These are phyloP conservation scores for Dionaea muscipula DNA, from an alignment of 179 eudicot genomes.

Conservation along the genomic window DNA sequence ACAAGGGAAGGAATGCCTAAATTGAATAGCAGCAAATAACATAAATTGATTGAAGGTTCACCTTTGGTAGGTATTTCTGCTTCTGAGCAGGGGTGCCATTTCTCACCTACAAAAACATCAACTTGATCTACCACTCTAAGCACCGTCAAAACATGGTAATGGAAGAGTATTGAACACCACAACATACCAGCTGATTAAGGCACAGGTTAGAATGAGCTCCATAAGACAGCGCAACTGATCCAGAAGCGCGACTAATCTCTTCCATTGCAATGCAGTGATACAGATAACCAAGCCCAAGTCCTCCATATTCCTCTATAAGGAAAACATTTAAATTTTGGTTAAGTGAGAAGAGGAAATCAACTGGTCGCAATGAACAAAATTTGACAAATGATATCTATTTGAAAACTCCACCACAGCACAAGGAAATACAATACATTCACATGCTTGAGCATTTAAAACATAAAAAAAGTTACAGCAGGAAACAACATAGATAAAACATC, in stretches of 20 bases:
- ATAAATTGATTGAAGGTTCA: slow-evolving; percentile 5
- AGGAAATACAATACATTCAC: not conserved
- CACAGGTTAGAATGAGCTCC: slow-evolving; percentile 98
- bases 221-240: slow-evolving; percentile 88
- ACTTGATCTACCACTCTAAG: not conserved
- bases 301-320: slow-evolving; percentile 88
- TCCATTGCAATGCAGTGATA: slow-evolving; percentile 99
- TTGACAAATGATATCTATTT: not conserved
- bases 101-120: slow-evolving; percentile 54
- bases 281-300: slow-evolving; percentile 94
- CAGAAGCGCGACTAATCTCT: slow-evolving; percentile 97
- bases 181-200: slow-evolving; percentile 82
- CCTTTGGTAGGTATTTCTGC: slow-evolving; percentile 92
- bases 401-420: not conserved
- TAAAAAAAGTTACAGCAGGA: too few relatives aligned
- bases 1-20: too few relatives aligned
- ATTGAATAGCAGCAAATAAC: too few relatives aligned
- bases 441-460: not conserved
- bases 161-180: slow-evolving; percentile 1
- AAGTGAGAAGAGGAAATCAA: not conserved
- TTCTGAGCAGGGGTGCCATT: slow-evolving; percentile 78
- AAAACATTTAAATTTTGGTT: not conserved
- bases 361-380: not conserved
- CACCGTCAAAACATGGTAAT: slow-evolving; percentile 1
- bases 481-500: too few relatives aligned